Base-by-base conservation (phyloP, 2,329 filamentous ascomycete genomes). In the Phialophora chinensis region DNA sequence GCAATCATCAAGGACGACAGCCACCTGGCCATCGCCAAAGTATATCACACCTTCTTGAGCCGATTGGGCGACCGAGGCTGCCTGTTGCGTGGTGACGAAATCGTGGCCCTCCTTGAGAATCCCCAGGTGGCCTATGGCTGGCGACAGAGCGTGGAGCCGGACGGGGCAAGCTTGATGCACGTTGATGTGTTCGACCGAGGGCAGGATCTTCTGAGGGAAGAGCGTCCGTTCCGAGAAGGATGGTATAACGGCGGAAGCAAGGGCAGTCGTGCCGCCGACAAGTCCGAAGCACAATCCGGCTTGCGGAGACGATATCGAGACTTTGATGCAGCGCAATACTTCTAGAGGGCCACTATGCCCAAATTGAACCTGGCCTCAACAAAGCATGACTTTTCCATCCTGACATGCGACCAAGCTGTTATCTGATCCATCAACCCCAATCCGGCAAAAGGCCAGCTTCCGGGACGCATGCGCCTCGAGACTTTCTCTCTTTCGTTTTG, bases 1-100 rank as follows among this genome's bases (percentile, higher is more conserved):
- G 69, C 70, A 5, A 69, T 72, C 60, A 72, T 72, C 63, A 71
- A 71, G 49, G 70, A 72, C 52, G 70, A 72, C 55, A 66, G 63
- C 52, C 67, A 71, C 50, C 66, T 72, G 12, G 64, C 69, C 52
- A 71, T 70, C 56, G 62, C 70, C 2, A 72, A 71, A 59, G 61
- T 66, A 10, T 71, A 70, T 23, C 63, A 68, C 42, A 62, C 62
- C 6, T 47, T 72, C 5, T 44, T 72, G 12, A 20, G 29, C 11
- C 42, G 60, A 52, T 29, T 72, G 35, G 70, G 70, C 14, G 62
- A 71, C 42, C 33, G 56, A 17, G 70, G 70, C n/a, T 71, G 70
- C 54, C 35, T 72, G 49, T 55, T 72, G n/a, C 63, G 65, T 17
- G 69, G 69, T 35, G 69, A 71, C 17, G 59, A 72, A 25, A 68